phyloP scores from a whole-genome alignment of 108 stramenopile species.

The Skeletonema grethae region DNA sequence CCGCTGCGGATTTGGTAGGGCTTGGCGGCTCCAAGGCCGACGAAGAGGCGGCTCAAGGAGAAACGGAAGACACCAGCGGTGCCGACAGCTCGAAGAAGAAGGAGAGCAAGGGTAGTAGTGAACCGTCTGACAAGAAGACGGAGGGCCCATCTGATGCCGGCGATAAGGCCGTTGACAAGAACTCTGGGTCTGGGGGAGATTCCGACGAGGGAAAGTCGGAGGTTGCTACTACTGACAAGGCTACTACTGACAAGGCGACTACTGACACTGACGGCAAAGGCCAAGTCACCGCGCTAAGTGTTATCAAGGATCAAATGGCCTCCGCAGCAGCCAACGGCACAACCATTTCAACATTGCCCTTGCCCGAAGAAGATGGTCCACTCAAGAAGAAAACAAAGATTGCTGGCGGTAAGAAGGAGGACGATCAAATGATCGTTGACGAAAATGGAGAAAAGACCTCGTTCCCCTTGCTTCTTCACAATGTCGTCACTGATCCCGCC shows the following conservation, averaged over 20 bases:
- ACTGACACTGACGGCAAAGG: not conserved
- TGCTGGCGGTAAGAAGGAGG: constrained; percentile 5
- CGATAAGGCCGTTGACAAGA: constrained; percentile 1
- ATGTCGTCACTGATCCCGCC: constrained; percentile 37
- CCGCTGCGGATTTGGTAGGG: constrained; percentile 13
- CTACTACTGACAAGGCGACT: not conserved
- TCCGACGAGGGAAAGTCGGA: not conserved
- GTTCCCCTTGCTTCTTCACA: constrained; percentile 42
- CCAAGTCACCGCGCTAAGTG: not conserved
- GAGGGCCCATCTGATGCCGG: not conserved
- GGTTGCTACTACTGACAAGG: not conserved
- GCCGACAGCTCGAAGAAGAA: not conserved
- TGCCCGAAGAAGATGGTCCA: not conserved
- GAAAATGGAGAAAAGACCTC: constrained; percentile 33
- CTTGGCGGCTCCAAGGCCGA: constrained; percentile 5
- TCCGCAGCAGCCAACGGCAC: not conserved
- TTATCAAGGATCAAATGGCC: not conserved
- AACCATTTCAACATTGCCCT: not conserved
- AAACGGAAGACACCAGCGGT: not conserved
- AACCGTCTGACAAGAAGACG: not conserved
- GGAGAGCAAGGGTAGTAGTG: not conserved
- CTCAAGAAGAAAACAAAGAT: not conserved
- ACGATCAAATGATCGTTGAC: constrained; percentile 1
- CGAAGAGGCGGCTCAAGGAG: not conserved
- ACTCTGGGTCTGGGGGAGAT: not conserved